phyloP scores from a whole-genome alignment of 257 asterid species.

The Haberlea rhodopensis region DNA sequence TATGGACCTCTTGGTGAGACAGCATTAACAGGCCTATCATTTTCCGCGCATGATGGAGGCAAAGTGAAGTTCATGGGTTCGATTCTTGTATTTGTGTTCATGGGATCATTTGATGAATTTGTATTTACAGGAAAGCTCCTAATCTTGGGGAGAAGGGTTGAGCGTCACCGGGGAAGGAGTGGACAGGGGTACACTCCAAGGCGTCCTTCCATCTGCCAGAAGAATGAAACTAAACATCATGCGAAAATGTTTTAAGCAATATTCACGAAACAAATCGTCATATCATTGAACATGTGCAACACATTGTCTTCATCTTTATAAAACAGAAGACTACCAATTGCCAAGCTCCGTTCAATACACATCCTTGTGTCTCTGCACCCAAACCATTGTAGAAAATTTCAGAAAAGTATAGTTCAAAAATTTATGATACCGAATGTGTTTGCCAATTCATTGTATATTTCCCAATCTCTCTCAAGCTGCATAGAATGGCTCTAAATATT shows the following conservation, averaged over 20 bases:
- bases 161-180: constrained; percentile 88
- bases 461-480: no score
- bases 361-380: no score
- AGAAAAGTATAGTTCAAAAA: no score
- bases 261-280: no score
- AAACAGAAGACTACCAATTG: no score
- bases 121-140: constrained; percentile 71
- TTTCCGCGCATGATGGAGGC: constrained; percentile 82
- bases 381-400: no score
- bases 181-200: constrained; percentile 91
- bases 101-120: constrained; percentile 53
- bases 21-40: constrained; percentile 42
- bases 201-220: constrained; percentile 93
- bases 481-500: no score
- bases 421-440: no score
- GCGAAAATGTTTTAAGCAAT: not conserved
- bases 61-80: constrained; percentile 79
- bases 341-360: no score
- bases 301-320: no score
- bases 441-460: no score
- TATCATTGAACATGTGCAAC: no score
- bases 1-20: constrained; percentile 44
- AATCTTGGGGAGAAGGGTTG: constrained; percentile 72
- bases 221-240: constrained; percentile 22
- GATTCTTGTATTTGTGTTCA: constrained; percentile 45